Evolutionary conservation across 345 rosid species (phyloP).

Genomic region (Euclidium syriacum): DNA sequence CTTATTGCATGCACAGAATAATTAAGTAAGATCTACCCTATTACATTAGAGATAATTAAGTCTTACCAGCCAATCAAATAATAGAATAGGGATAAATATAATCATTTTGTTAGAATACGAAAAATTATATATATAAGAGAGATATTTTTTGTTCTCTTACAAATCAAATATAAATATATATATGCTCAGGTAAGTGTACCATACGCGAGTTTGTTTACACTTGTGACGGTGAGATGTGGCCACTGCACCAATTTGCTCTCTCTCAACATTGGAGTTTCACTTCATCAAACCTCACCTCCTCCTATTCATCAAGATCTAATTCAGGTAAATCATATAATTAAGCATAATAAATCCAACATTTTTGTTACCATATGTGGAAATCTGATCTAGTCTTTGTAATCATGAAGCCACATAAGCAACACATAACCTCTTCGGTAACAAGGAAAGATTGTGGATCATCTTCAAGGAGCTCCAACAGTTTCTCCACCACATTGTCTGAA

Average conservation of each 20-base stretch:
- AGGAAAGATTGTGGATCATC: constrained; percentile 61
- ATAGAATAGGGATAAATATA: not conserved
- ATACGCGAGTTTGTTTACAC: constrained; percentile 51
- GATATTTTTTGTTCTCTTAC: no score
- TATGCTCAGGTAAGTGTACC: constrained; percentile 83
- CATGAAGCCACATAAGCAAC: constrained; percentile 51
- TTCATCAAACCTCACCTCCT: constrained; percentile 38
- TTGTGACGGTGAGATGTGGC: constrained; percentile 95
- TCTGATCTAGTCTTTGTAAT: constrained; percentile 5
- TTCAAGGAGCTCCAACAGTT: constrained; percentile 37
- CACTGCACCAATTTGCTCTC: constrained; percentile 84
- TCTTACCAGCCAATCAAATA: not conserved
- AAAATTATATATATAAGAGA: not conserved
- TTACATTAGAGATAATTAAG: not conserved
- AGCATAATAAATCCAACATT: not conserved
- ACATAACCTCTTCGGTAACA: constrained; percentile 35
- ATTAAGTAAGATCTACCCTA: not conserved
- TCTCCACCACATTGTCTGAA: constrained; percentile 31
- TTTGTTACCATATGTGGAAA: not conserved
- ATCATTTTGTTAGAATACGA: not conserved
- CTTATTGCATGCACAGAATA: constrained; percentile 10
- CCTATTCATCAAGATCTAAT: constrained; percentile 55
- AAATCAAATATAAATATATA: not conserved
- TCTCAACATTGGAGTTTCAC: constrained; percentile 69
- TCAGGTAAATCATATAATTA: constrained; percentile 35